Conservation (phyloP, 1,139 yeast species). For the Debaryomycetaceae sp. region DNA sequence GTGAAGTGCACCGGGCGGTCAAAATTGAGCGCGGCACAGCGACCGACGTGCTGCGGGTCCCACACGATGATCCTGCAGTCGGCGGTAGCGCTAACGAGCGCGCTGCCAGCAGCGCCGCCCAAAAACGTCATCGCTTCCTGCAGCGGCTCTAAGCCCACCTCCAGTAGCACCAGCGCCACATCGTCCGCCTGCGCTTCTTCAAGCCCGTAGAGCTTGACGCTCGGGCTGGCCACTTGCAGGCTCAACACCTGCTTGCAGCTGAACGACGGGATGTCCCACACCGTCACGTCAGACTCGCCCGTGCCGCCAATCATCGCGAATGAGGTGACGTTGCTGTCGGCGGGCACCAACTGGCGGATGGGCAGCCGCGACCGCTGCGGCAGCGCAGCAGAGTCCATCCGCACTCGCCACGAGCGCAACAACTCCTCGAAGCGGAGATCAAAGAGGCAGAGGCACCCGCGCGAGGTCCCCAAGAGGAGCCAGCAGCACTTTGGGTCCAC, state of each 20-base stretch:
- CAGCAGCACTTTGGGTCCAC: conserved; percentile 53
- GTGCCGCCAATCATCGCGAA: conserved; percentile 67
- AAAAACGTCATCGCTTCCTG: conserved; percentile 9
- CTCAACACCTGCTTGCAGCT: conserved; percentile 58
- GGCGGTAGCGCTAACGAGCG: conserved; percentile 23
- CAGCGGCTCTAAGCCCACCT: conserved; percentile 7
- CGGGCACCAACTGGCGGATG: conserved; percentile 4
- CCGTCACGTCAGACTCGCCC: conserved; percentile 52
- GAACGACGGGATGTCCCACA: conserved; percentile 73
- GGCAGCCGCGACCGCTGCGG: conserved; percentile 1
- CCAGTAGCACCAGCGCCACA: conserved; percentile 18
- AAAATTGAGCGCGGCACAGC: conserved; percentile 20
- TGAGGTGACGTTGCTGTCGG: conserved; percentile 13
- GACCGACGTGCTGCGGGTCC: conserved; percentile 23
- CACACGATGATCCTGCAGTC: conserved; percentile 29
- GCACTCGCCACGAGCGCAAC: conserved; percentile 60
- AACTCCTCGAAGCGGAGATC: conserved; percentile 66
- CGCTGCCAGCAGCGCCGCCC: conserved; percentile 1
- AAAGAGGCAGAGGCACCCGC: conserved; percentile 76
- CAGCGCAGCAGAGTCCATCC: conserved; percentile 18
- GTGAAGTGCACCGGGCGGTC: conserved; percentile 9
- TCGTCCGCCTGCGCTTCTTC: too few species aligned
- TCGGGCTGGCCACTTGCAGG: conserved; percentile 25
- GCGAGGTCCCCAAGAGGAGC: conserved; percentile 69
- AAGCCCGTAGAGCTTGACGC: conserved; percentile 30